Percentiles rank a stretch among this genome's conserved stretches.
These are phyloP conservation scores for Inga oerstediana DNA, from an alignment of 306 rosid genomes.

Conservation along the genomic window DNA sequence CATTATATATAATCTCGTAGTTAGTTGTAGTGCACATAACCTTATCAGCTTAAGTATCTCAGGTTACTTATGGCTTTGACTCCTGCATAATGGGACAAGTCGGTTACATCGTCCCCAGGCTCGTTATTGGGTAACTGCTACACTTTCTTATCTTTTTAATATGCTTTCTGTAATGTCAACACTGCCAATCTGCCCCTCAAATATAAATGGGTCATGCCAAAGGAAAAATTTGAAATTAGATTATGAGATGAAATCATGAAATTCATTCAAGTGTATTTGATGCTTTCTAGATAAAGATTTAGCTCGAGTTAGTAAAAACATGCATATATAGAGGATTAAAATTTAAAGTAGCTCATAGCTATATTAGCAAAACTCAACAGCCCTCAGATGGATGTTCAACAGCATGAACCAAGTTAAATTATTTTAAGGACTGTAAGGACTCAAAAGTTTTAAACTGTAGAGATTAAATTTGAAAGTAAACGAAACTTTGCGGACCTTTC, in stretches of 20 bases:
- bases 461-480: neutral
- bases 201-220: neutral
- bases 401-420: neutral
- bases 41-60: constrained; percentile 27
- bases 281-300: neutral
- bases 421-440: neutral
- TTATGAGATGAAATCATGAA: neutral
- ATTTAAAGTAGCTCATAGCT: neutral
- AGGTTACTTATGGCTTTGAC: constrained; percentile 79
- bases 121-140: constrained; percentile 70
- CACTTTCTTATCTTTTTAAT: no score
- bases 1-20: neutral
- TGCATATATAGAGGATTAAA: neutral
- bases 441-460: neutral
- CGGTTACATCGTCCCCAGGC: constrained; percentile 72
- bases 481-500: neutral
- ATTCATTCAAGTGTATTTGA: neutral
- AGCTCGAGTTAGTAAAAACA: neutral
- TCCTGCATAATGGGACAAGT: constrained; percentile 93
- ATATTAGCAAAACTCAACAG: neutral
- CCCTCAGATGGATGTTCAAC: neutral
- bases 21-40: neutral
- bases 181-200: neutral
- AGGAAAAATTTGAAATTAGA: neutral
- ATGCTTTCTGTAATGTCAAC: neutral